Evolutionary conservation across 2,329 filamentous ascomycete species (phyloP).

Genomic region (Nemania bipapillata): DNA sequence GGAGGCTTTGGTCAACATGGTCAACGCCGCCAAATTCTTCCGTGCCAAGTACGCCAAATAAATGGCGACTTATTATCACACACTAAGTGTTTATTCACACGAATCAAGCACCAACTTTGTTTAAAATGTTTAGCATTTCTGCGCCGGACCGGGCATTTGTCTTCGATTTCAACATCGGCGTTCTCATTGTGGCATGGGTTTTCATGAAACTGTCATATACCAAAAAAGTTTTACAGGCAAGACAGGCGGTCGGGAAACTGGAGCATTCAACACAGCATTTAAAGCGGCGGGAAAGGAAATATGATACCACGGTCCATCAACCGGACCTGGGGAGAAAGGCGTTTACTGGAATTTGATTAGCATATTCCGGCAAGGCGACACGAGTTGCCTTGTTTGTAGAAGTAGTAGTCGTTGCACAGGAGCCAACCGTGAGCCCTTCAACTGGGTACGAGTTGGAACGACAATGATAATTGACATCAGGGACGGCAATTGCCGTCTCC

Average conservation of each 20-base stretch:
- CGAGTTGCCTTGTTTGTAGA: constrained; percentile 45
- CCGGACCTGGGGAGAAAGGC: constrained; percentile 51
- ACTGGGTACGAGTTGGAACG: constrained; percentile 44
- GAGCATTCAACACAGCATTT: constrained; percentile 55
- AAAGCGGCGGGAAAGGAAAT: constrained; percentile 48
- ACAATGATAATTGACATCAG: constrained; percentile 38
- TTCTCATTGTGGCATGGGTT: constrained; percentile 53
- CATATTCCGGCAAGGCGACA: constrained; percentile 43
- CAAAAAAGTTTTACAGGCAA: constrained; percentile 51
- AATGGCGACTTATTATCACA: constrained; percentile 43
- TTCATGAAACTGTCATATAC: constrained; percentile 47
- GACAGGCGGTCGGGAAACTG: constrained; percentile 47
- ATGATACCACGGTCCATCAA: constrained; percentile 54
- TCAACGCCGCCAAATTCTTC: constrained; percentile 97
- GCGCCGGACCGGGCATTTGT: constrained; percentile 48
- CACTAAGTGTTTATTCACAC: constrained; percentile 36
- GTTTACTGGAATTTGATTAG: constrained; percentile 50
- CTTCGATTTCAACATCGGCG: constrained; percentile 71
- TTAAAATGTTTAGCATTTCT: constrained; percentile 51
- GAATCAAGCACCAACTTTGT: constrained; percentile 47
- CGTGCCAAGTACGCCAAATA: constrained; percentile 85
- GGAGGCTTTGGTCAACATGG: constrained; percentile 94
- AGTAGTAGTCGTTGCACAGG: constrained; percentile 42
- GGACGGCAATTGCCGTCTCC: constrained; percentile 23
- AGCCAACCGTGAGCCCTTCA: constrained; percentile 44